Base-by-base conservation (phyloP, 768 basidiomycete genomes). In the Rhodosporidiobolus sp. region DNA sequence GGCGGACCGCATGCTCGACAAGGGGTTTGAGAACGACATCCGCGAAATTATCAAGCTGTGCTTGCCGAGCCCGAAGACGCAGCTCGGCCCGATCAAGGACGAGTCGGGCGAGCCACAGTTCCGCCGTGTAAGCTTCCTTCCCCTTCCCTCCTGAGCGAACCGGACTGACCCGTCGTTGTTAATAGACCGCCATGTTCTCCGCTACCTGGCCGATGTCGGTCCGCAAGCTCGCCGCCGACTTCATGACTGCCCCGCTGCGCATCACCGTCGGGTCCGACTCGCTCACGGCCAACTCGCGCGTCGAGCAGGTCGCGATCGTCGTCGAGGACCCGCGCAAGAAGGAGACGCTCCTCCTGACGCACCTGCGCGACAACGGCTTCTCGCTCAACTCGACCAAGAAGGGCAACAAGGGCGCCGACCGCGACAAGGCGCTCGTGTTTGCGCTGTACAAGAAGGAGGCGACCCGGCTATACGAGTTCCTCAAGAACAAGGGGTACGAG, bases 141-240 rank as follows among this genome's bases (percentile, higher is more conserved):
- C 50, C 35, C 65, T 43, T 11, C 49, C 43, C 61, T 46, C 38
- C 43, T 34, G 43, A 60, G 6, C 43, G 43, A 49, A 34, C 8
- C 16, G 30, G 19, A 20, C 61, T 73, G 35, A 64, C 50, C 5
- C 45, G 11, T 45, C 45, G 11, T n/a, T n/a, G 0, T n/a, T 35
- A 45, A 12, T 55, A 73, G 56, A 79, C 74, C 43, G 76, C 66
- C 68, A 76, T 78, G 79, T 79, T 98, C 84, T 96, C 93, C 63
- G 96, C 96, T 16, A 99, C 96, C 14, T 99, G 96, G 96, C 96
- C 96, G 0, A 92, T 95, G 78, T 88, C 90, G 19, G 94, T 99
- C 32, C 86, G 94, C 63, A 85, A 90, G 69, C 84, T 99, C 49
- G 96, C 96, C 0, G 85, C 87, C 77, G 88, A 93, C 17, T 98